phyloP scores from a whole-genome alignment of 23 red algal genomes.

The Gracilaria caudata region DNA sequence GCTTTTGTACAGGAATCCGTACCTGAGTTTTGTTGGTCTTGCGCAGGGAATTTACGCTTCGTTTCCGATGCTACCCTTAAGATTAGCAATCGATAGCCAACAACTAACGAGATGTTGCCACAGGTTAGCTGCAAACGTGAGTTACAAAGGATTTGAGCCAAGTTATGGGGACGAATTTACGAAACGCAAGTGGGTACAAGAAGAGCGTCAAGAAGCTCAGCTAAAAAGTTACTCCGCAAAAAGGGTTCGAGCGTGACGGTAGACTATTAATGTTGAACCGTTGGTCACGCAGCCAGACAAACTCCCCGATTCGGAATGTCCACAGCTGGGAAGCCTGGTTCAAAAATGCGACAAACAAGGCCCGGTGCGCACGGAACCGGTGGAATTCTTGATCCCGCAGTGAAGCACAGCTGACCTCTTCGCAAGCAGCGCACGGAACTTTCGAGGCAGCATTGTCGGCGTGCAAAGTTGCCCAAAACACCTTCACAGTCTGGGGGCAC shows the following conservation, averaged over 20 bases:
- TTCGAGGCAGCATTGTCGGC: conserved; percentile 32
- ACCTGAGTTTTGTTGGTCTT: no score
- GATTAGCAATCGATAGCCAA: no score
- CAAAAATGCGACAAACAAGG: conserved; percentile 34
- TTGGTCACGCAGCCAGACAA: conserved; percentile 1
- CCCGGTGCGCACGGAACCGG: conserved; percentile 34
- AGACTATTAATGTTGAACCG: neutral
- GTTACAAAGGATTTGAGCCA: no score
- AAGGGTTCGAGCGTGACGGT: no score
- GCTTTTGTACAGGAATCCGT: no score
- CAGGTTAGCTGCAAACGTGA: no score
- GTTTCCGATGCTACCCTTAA: no score
- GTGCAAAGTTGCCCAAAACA: neutral
- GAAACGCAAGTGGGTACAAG: no score
- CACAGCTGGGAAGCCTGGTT: conserved; percentile 38
- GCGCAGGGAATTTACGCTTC: no score
- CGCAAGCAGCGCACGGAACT: conserved; percentile 39
- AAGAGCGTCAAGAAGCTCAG: no score
- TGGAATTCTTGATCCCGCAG: conserved; percentile 32
- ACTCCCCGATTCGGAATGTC: conserved; percentile 44
- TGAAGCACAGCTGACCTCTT: conserved; percentile 34
- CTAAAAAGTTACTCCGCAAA: no score
- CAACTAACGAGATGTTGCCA: no score
- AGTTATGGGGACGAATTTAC: neutral
- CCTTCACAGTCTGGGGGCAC: neutral